Conservation (phyloP, 176 grass and related monocot genomes). For the Typha latifolia region DNA sequence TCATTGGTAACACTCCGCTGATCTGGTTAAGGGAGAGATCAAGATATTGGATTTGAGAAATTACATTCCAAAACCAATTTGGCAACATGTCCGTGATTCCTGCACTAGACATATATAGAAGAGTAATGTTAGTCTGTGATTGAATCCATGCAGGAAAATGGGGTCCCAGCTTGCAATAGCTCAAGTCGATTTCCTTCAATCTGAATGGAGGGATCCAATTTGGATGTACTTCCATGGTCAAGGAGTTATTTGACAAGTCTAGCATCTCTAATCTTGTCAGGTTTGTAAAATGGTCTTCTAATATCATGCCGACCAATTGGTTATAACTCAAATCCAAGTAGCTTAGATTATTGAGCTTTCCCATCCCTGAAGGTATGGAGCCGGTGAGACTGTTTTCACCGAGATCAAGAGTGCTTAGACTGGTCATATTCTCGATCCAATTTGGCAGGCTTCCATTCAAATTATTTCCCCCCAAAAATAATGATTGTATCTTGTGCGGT, state of each 20-base stretch:
- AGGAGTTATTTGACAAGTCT: conserved; percentile 1
- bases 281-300: conserved; percentile 11
- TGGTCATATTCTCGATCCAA: conserved; percentile 27
- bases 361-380: neutral
- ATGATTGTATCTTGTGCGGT: neutral
- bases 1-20: conserved; percentile 4
- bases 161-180: conserved; percentile 1
- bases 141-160: conserved; percentile 20
- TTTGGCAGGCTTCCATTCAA: conserved; percentile 11
- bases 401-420: conserved; percentile 26
- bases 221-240: neutral
- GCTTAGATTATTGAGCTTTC: neutral
- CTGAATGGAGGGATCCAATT: conserved; percentile 27
- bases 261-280: conserved; percentile 18
- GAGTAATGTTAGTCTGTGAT: neutral
- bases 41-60: neutral
- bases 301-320: neutral
- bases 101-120: conserved; percentile 25
- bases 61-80: conserved; percentile 36
- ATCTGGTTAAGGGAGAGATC: conserved; percentile 36
- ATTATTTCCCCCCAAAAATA: too few relatives aligned
- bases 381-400: neutral
- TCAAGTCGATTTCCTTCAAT: neutral
- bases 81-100: conserved; percentile 19
- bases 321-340: conserved; percentile 5